Percentiles rank a stretch among this genome's conserved stretches.
phyloP scores from a whole-genome alignment of 208 protist genomes.

The Leishmania tropica region DNA sequence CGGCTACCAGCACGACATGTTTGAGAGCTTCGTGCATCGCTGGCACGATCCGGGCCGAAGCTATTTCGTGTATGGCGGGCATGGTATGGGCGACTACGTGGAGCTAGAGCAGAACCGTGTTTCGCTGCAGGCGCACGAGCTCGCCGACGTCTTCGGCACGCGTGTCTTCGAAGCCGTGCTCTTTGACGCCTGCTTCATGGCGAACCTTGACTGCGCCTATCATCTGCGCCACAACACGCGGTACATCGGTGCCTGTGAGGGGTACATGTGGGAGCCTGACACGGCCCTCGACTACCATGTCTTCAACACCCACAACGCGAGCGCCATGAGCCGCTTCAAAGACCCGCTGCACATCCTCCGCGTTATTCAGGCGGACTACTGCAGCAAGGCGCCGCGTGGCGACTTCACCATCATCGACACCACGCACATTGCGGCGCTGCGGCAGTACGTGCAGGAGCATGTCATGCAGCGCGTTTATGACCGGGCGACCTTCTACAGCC shows the following conservation, averaged over 20 bases:
- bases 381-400: conserved; percentile 55
- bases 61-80: conserved; percentile 89
- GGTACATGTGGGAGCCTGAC: conserved; percentile 88
- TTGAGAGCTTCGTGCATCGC: conserved; percentile 62
- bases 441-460: conserved; percentile 56
- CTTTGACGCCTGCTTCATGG: conserved; percentile 91
- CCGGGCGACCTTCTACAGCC: conserved; percentile 71
- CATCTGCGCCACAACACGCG: conserved; percentile 83
- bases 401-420: conserved; percentile 84
- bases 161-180: conserved; percentile 81
- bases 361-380: conserved; percentile 79
- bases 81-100: conserved; percentile 90
- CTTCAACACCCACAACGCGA: conserved; percentile 83
- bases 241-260: conserved; percentile 83
- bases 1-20: conserved; percentile 71
- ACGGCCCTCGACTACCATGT: conserved; percentile 77
- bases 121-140: conserved; percentile 75
- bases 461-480: conserved; percentile 85
- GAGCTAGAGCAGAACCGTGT: conserved; percentile 69
- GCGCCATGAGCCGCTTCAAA: conserved; percentile 65
- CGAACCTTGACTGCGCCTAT: conserved; percentile 85
- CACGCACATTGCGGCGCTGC: conserved; percentile 65
- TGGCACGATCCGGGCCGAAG: conserved; percentile 72
- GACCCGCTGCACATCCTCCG: conserved; percentile 66
- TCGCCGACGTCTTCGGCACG: conserved; percentile 63